Base-by-base conservation (phyloP, 352 stramenopile species). In the Globisporangium lucens region DNA sequence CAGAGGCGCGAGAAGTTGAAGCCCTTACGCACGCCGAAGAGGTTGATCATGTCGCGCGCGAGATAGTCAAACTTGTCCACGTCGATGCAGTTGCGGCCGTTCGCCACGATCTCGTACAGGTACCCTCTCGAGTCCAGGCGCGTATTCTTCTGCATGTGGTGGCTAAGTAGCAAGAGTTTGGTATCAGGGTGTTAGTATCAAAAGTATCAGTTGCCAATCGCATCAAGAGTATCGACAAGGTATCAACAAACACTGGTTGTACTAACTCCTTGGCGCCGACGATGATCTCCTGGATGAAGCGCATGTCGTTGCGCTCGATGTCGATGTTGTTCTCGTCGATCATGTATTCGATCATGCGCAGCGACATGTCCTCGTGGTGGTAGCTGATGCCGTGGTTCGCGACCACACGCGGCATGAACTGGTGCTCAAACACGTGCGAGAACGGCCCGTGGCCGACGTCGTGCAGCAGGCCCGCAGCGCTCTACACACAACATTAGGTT, bases 371-470 rank as follows among this genome's bases (percentile, higher is more conserved):
- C 67, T 97, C 90, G 71, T 97, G 90, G 57, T 81, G 74, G 72
- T 94, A 97, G 13, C 53, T 57, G 15, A 65, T 33, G 61, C 66
- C 67, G 38, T 71, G 63, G 7, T 68, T 69, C 46, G 79, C 70
- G 15, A 73, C 65, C 27, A 90, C 79, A n/a, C 70, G 74, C 22
- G 77, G 79, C 74, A 97, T 93, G 68, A 98, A 97, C 60, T 91
- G 78, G 55, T 87, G 79, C 74, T 99, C 97, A 74, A 97, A 99
- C 5, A 98, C 79, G 73, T 99, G 97, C 24, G 85, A 98, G 75
- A 97, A 99, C 2, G 96, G 95, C 1, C 97, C 97, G 73, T 99
- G 97, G 3, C 97, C 93, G 30, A 97, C 70, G 63, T 97, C 89
- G 55, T 97, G 90, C 53, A 91, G 78, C 41, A 97, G 63, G 13